phyloP scores from a whole-genome alignment of 176 grass and related monocot species.

The Zea luxurians region DNA sequence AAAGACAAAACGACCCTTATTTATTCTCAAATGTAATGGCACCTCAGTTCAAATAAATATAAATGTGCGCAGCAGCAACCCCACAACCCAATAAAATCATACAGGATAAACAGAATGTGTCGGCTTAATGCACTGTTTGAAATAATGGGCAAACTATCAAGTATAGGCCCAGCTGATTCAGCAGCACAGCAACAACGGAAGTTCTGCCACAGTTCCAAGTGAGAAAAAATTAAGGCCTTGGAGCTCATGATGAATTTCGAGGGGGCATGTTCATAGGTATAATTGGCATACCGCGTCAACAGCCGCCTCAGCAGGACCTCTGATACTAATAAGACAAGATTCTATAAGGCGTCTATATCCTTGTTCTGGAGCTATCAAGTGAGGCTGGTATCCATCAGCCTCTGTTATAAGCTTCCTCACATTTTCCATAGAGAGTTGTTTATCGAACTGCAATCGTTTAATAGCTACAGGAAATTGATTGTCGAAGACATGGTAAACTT shows the following conservation, averaged over 20 bases:
- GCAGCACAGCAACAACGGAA: neutral
- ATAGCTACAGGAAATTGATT: slow-evolving; percentile 90
- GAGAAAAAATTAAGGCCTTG: neutral
- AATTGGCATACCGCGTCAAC: slow-evolving; percentile 75
- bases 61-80: neutral
- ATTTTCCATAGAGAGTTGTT: slow-evolving; percentile 97
- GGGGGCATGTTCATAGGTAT: slow-evolving; percentile 5
- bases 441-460: slow-evolving; percentile 97
- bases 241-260: neutral
- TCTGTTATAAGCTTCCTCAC: slow-evolving; percentile 86
- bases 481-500: slow-evolving; percentile 95
- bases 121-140: neutral
- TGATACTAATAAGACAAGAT: slow-evolving; percentile 82
- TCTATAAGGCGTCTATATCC: slow-evolving; percentile 94
- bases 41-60: neutral
- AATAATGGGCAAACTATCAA: slow-evolving; percentile 12
- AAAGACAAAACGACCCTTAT: neutral
- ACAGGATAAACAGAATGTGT: neutral
- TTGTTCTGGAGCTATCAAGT: slow-evolving; percentile 99
- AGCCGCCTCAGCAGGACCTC: slow-evolving; percentile 80
- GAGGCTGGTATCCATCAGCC: slow-evolving; percentile 95
- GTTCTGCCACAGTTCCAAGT: no score
- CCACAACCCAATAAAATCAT: neutral
- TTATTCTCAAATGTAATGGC: slow-evolving; percentile 7
- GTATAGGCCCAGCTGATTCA: neutral